Conservation (phyloP, 2,329 filamentous ascomycete genomes). For the Talaromyces sp. region DNA sequence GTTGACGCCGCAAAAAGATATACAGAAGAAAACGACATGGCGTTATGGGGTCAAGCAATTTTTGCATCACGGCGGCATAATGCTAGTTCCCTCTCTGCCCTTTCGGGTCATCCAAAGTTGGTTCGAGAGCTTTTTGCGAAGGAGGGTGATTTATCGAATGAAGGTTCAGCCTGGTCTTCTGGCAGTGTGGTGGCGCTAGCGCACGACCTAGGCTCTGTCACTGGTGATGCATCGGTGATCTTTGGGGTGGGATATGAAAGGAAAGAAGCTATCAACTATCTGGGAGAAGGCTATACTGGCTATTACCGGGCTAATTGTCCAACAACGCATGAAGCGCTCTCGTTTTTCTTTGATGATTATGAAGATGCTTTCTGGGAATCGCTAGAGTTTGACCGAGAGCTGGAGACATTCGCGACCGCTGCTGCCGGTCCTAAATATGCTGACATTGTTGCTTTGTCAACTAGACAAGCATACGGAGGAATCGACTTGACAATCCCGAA, state of each 20-base stretch:
- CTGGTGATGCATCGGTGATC: conserved; percentile 32
- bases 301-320: conserved; percentile 44
- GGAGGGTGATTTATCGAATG: conserved; percentile 32
- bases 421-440: conserved; percentile 44
- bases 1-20: conserved; percentile 36
- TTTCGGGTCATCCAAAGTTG: conserved; percentile 31
- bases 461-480: conserved; percentile 46
- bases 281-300: conserved; percentile 42
- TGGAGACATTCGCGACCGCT: conserved; percentile 31
- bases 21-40: conserved; percentile 44
- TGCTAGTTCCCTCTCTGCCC: conserved; percentile 31
- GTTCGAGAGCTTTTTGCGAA: conserved; percentile 37
- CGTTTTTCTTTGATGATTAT: conserved; percentile 47
- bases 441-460: conserved; percentile 45
- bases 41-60: conserved; percentile 46
- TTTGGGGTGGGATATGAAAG: conserved; percentile 49
- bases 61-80: conserved; percentile 39
- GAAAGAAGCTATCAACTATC: conserved; percentile 45
- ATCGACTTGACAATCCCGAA: conserved; percentile 45
- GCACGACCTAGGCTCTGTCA: conserved; percentile 43
- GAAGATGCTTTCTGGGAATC: conserved; percentile 40
- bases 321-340: conserved; percentile 36
- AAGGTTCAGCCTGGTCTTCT: conserved; percentile 28
- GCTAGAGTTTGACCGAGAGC: conserved; percentile 32
- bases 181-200: conserved; percentile 40